Evolutionary conservation across 2,329 filamentous ascomycete genomes (phyloP).

Genomic region (Chalara sp.): DNA sequence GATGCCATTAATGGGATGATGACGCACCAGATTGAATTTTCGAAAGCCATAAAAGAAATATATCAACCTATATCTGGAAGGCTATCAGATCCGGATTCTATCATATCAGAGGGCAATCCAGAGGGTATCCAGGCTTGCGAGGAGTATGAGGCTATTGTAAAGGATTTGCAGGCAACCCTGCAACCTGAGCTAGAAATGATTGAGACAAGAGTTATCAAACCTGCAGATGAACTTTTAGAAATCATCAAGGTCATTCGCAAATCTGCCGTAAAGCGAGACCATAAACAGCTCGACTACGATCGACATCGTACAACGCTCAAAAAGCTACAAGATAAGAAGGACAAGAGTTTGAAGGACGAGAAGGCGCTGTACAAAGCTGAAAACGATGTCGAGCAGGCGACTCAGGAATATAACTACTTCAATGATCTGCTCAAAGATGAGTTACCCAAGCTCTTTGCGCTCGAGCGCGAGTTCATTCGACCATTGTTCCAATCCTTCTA

Average conservation of each 20-base stretch:
- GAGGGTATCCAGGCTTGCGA: slow-evolving; percentile 94
- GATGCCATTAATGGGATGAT: slow-evolving; percentile 98
- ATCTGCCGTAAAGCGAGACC: slow-evolving; percentile 79
- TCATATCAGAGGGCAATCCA: slow-evolving; percentile 75
- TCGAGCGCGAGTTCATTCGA: slow-evolving; percentile 92
- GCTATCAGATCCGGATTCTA: slow-evolving; percentile 83
- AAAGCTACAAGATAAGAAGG: slow-evolving; percentile 96
- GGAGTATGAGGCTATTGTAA: slow-evolving; percentile 88
- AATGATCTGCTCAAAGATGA: slow-evolving; percentile 96
- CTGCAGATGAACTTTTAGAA: slow-evolving; percentile 86
- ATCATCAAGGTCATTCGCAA: slow-evolving; percentile 96
- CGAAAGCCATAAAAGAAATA: slow-evolving; percentile 88
- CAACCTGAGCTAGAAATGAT: slow-evolving; percentile 97
- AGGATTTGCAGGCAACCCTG: slow-evolving; percentile 81
- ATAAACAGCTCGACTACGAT: slow-evolving; percentile 97
- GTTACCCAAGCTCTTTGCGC: slow-evolving; percentile 79
- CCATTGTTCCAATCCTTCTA: slow-evolving; percentile 98
- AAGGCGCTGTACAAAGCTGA: slow-evolving; percentile 96
- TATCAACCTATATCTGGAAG: slow-evolving; percentile 98
- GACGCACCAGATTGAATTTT: slow-evolving; percentile 95
- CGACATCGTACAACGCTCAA: slow-evolving; percentile 77
- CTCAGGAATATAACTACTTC: slow-evolving; percentile 96
- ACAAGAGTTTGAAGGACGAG: slow-evolving; percentile 92
- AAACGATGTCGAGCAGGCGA: slow-evolving; percentile 81
- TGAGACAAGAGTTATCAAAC: slow-evolving; percentile 81